A percentile compares a stretch with the other conserved stretches of the same genome.
phyloP scores from a whole-genome alignment of 1,284 basidiomycete species.

The Apiotrichum domesticum region DNA sequence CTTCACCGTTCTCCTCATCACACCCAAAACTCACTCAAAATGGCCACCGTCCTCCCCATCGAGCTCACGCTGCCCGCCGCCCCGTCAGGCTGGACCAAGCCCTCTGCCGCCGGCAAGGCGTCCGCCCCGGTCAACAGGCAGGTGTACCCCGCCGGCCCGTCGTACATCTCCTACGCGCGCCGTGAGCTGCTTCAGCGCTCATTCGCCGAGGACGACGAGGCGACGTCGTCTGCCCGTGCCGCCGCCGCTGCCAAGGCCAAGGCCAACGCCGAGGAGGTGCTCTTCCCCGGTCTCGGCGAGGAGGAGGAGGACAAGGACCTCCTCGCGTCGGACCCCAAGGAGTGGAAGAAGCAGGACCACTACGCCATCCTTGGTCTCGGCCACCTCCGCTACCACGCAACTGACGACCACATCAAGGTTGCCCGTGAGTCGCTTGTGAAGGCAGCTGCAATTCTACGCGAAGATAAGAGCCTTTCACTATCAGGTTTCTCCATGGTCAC shows the following conservation, averaged over 20 bases:
- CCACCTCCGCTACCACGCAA: constrained; percentile 80
- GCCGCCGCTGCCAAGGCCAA: constrained; percentile 54
- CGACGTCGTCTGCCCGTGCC: constrained; percentile 40
- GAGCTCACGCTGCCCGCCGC: constrained; percentile 41
- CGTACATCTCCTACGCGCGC: constrained; percentile 72
- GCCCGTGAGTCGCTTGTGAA: constrained; percentile 63
- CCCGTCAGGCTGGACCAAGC: constrained; percentile 41
- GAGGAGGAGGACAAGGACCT: constrained; percentile 75
- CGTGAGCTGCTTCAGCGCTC: constrained; percentile 67
- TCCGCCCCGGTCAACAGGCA: constrained; percentile 47
- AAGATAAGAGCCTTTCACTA: no score
- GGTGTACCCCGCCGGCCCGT: constrained; percentile 73
- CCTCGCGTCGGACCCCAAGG: constrained; percentile 80
- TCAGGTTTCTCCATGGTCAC: neutral
- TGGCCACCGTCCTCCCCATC: constrained; percentile 44
- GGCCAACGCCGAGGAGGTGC: constrained; percentile 55
- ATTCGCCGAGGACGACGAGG: constrained; percentile 68
- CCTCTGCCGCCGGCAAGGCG: constrained; percentile 35
- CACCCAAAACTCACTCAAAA: constrained; percentile 17
- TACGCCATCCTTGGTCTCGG: constrained; percentile 94
- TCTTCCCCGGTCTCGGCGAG: constrained; percentile 87
- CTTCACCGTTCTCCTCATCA: neutral
- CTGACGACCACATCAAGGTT: constrained; percentile 87
- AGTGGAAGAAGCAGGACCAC: constrained; percentile 99
- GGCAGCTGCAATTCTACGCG: neutral